Evolutionary conservation across 2,329 filamentous ascomycete species (phyloP), one percentile per base, ranked within the genome.

Genomic region (Penicillium rolfsii): DNA sequence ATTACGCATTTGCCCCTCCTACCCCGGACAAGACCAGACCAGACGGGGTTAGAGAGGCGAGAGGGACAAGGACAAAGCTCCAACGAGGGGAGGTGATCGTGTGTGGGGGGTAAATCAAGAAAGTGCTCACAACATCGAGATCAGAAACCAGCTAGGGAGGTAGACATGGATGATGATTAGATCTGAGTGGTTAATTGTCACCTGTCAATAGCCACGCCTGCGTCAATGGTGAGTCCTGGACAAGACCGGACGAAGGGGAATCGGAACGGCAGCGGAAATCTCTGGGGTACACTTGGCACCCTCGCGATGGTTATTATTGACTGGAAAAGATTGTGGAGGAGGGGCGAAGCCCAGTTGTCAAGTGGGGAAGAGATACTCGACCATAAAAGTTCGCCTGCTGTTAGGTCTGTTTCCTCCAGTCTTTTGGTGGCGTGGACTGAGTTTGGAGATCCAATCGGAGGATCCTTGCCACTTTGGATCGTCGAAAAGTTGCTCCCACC

Each of bases 221-320:
- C 16, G 22, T 46, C 14, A 46, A 12, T 40, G 14, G 5, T n/a
- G 3, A 19, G 38, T 43, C 19, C 1, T n/a, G 14, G 30, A n/a
- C 40, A 43, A 43, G 52, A 41, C 61, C 61, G 61, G 61, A 35
- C 60, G 58, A 63, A 61, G 45, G 56, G 58, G 64, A 54, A 58
- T 60, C 58, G 52, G 52, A 58, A 59, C 58, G 57, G 62, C 52
- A 58, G 33, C 45, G 26, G 8, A 35, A 50, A 49, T 8, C 30
- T 50, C 24, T 35, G 33, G 35, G 56, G 33, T 35, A 59, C 28
- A 59, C 38, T 65, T 61, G 63, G 62, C 55, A 59, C 62, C 61
- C 64, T 22, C 64, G 59, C 60, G 59, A 36, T 40, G 38, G 28
- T 16, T 28, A 36, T 40, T 22, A 35, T 16, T 28, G 22, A 35